Percentiles rank a stretch among this genome's conserved stretches.
phyloP scores from a whole-genome alignment of 495 filamentous ascomycete genomes.

The Penicillium macrosclerotiorum region DNA sequence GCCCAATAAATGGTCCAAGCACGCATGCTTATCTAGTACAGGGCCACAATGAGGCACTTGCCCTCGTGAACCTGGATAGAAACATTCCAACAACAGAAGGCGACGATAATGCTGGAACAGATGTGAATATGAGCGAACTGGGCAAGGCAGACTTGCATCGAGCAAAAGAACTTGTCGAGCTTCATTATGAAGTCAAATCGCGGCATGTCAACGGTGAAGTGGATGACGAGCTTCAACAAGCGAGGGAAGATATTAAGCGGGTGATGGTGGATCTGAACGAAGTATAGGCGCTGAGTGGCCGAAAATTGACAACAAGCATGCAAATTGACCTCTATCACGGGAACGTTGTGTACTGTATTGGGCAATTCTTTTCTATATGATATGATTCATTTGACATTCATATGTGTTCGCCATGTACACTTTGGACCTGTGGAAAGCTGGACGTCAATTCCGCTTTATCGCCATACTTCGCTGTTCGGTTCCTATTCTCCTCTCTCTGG shows the following conservation, averaged over 20 bases:
- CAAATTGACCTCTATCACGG: no score
- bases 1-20: neutral
- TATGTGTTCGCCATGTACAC: no score
- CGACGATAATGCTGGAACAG: slow-evolving; percentile 4
- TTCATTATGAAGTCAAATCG: slow-evolving; percentile 57
- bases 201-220: slow-evolving; percentile 36
- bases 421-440: no score
- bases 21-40: slow-evolving; percentile 21
- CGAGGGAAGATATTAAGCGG: slow-evolving; percentile 43
- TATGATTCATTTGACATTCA: no score
- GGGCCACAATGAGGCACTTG: slow-evolving; percentile 61
- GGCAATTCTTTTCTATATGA: no score
- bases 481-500: no score
- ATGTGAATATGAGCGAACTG: no score
- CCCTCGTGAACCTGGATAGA: slow-evolving; percentile 56
- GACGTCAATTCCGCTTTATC: no score
- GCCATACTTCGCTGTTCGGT: no score
- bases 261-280: slow-evolving; percentile 36
- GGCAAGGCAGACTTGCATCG: slow-evolving; percentile 49
- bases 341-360: no score
- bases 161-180: slow-evolving; percentile 55
- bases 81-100: neutral
- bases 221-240: slow-evolving; percentile 44
- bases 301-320: no score
- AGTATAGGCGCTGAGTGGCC: no score